phyloP scores from a whole-genome alignment of 2,329 filamentous ascomycete species.

The Xylariaceae sp. region DNA sequence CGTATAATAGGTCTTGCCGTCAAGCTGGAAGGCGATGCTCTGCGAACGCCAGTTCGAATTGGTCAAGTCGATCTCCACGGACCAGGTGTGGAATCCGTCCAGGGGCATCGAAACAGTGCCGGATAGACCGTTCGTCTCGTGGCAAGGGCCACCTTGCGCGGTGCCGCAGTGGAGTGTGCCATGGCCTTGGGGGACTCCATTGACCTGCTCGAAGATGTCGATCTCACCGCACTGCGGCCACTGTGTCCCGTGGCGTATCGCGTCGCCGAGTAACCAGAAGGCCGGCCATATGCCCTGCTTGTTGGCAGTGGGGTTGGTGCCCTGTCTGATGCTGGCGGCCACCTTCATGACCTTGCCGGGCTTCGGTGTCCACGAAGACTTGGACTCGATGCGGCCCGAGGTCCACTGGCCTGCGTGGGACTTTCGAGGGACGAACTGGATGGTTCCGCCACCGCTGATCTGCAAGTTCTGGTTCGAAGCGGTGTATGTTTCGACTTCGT shows the following conservation, averaged over 20 bases:
- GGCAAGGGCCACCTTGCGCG: constrained; percentile 43
- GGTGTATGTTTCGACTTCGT: constrained; percentile 48
- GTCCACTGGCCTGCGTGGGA: constrained; percentile 42
- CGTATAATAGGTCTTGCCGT: constrained; percentile 40
- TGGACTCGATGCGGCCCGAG: constrained; percentile 49
- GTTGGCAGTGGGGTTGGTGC: constrained; percentile 31
- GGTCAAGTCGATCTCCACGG: constrained; percentile 45
- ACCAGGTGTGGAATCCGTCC: constrained; percentile 44
- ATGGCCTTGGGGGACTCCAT: constrained; percentile 42
- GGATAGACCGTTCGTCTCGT: constrained; percentile 43
- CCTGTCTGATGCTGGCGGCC: constrained; percentile 44
- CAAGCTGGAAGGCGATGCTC: constrained; percentile 46
- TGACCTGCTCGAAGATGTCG: constrained; percentile 53
- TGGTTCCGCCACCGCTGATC: constrained; percentile 43
- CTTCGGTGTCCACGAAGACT: constrained; percentile 41
- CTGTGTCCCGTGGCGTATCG: constrained; percentile 40
- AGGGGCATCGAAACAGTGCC: constrained; percentile 34
- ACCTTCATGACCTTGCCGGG: constrained; percentile 42
- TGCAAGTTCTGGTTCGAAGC: constrained; percentile 43
- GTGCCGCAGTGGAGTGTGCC: constrained; percentile 49
- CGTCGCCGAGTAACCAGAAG: constrained; percentile 52
- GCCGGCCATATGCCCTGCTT: constrained; percentile 55
- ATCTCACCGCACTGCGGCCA: constrained; percentile 54
- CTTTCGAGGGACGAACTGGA: constrained; percentile 47
- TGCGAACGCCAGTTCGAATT: constrained; percentile 41